Evolutionary conservation across 257 asterid species (phyloP).

Genomic region (Rauvolfia tetraphylla): DNA sequence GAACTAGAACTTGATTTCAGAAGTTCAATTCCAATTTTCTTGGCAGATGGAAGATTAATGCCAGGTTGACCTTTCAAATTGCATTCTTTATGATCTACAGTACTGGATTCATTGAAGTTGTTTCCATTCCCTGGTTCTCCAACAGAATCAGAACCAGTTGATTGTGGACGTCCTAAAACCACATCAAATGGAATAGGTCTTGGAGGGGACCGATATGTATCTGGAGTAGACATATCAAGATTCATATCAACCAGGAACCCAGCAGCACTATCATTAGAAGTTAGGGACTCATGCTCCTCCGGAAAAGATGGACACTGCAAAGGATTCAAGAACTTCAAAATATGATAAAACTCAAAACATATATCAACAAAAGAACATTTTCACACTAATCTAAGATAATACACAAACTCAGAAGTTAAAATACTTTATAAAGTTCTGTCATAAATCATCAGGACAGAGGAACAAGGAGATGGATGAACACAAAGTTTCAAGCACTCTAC

Average conservation of each 20-base stretch:
- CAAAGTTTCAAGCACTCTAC: neutral
- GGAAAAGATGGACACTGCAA: slow-evolving; percentile 61
- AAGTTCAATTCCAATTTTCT: slow-evolving; percentile 37
- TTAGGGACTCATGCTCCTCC: slow-evolving; percentile 63
- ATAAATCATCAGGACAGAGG: neutral
- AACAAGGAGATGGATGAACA: neutral
- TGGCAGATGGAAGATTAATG: slow-evolving; percentile 36
- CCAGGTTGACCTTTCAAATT: slow-evolving; percentile 32
- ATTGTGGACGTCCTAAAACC: slow-evolving; percentile 42
- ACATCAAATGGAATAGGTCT: slow-evolving; percentile 65
- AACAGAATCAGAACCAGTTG: slow-evolving; percentile 23
- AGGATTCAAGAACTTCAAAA: neutral
- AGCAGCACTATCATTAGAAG: slow-evolving; percentile 55
- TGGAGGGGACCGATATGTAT: slow-evolving; percentile 62
- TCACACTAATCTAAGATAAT: neutral
- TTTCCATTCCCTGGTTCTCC: slow-evolving; percentile 23
- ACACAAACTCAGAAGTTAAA: neutral
- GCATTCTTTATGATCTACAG: slow-evolving; percentile 32
- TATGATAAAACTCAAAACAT: neutral
- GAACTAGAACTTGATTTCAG: slow-evolving; percentile 28
- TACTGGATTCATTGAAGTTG: slow-evolving; percentile 26
- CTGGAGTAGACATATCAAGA: slow-evolving; percentile 60
- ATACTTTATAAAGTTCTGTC: neutral
- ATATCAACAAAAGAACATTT: neutral
- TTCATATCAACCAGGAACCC: slow-evolving; percentile 51